Evolutionary conservation across 108 stramenopile genomes (phyloP).

Genomic region (Cyclostephanos tholiformis): DNA sequence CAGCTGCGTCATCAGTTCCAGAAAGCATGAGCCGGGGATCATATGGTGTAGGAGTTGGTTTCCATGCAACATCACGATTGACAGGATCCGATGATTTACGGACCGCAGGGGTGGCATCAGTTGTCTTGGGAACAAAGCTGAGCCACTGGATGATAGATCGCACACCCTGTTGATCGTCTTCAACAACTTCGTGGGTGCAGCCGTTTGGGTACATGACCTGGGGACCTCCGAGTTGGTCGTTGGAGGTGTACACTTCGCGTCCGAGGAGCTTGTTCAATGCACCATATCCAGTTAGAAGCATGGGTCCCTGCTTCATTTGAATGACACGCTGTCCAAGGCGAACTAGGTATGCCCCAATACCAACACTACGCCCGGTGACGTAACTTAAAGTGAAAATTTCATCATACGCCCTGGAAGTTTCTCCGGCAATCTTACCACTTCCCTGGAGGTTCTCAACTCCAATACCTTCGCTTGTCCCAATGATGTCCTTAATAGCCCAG

Average conservation of each 20-base stretch:
- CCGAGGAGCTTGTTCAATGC: conserved; percentile 98
- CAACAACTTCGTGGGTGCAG: conserved; percentile 90
- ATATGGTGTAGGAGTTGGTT: conserved; percentile 93
- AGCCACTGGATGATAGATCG: conserved; percentile 91
- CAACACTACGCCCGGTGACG: conserved; percentile 95
- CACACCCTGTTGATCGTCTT: conserved; percentile 93
- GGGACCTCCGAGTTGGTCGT: conserved; percentile 98
- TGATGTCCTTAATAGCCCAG: conserved; percentile 92
- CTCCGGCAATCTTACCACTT: conserved; percentile 98
- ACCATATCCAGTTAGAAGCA: conserved; percentile 93
- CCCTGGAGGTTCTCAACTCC: conserved; percentile 98
- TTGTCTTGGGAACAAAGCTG: conserved; percentile 93
- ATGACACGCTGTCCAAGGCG: conserved; percentile 94
- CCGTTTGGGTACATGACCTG: conserved; percentile 99
- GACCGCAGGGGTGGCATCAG: conserved; percentile 68
- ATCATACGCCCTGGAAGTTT: conserved; percentile 95
- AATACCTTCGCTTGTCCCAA: conserved; percentile 93
- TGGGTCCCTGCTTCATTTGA: conserved; percentile 92
- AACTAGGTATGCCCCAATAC: conserved; percentile 94
- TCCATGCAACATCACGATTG: conserved; percentile 84
- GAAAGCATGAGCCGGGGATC: conserved; percentile 93
- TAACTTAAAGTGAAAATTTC: conserved; percentile 97
- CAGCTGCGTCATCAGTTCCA: conserved; percentile 74
- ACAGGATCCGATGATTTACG: conserved; percentile 87
- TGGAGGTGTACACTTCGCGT: conserved; percentile 95